Conservation (phyloP, 2,329 filamentous ascomycete species). For the Aotearoamyces nothofagi region DNA sequence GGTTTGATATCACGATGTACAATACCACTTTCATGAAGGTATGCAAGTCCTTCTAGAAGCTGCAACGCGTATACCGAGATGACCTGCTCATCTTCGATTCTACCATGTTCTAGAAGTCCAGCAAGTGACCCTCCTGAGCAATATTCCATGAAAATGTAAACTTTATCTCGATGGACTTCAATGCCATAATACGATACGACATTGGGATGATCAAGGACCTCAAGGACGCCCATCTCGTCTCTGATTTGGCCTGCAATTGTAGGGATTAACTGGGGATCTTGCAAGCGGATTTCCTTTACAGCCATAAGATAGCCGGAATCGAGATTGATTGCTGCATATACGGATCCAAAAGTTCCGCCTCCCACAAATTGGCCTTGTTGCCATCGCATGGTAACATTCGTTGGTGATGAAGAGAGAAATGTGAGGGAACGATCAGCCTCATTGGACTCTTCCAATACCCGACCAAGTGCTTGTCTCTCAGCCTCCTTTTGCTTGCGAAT, state of each 20-base stretch:
- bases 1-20: conserved; percentile 97
- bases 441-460: conserved; percentile 85
- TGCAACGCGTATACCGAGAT: conserved; percentile 95
- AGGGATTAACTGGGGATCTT: conserved; percentile 91
- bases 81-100: conserved; percentile 94
- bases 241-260: conserved; percentile 86
- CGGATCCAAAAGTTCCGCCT: conserved; percentile 91
- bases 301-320: conserved; percentile 96
- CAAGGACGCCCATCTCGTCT: conserved; percentile 93
- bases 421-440: conserved; percentile 92
- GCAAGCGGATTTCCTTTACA: conserved; percentile 93
- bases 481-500: conserved; percentile 63
- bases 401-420: conserved; percentile 83
- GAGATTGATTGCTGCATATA: conserved; percentile 93
- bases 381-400: conserved; percentile 92
- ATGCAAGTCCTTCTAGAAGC: conserved; percentile 83
- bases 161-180: conserved; percentile 93
- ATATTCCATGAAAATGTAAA: conserved; percentile 99
- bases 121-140: conserved; percentile 91
- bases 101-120: conserved; percentile 78
- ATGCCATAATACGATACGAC: conserved; percentile 97
- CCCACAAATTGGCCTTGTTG: conserved; percentile 98
- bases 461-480: conserved; percentile 74
- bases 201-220: conserved; percentile 92
- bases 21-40: conserved; percentile 82